Base-by-base conservation (phyloP, 495 filamentous ascomycete genomes). In the Lepidopterella palustris region DNA sequence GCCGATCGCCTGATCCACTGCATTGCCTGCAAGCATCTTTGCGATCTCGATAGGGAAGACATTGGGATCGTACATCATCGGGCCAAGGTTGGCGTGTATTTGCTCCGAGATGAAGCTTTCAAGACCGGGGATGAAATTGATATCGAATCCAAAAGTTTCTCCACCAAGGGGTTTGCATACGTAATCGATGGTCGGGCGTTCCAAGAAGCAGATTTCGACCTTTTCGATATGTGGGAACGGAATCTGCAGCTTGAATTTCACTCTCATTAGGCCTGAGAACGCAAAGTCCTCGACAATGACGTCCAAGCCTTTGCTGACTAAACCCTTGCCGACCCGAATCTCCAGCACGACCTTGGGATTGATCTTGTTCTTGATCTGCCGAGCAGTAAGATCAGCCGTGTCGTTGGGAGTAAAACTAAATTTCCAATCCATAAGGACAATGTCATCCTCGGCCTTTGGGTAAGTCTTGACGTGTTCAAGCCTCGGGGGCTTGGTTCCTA, bases 331-430 rank as follows among this genome's bases (percentile, higher is more conserved):
- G 42, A 99, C 74, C 62, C 93, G 81, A 50, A 97, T 87, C 71
- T 97, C 93, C 9, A 99, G 80, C 5, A 96, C 87, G 58, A 99
- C 80, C 75, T 97, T 99, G 8, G 93, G 93, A 71, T 99, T 97
- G 71, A 97, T 80, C 76, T 95, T 97, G 73, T 92, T 88, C 76
- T 90, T 93, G 63, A 95, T 71, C 68, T 99, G 93, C 45, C 87
- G 84, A 21, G 84, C 77, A 4, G 93, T 99, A 79, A 99, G 79
- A 74, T 99, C 93, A 59, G 87, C 83, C 9, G 80, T 87, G 72
- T 99, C 93, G 65, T 92, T 97, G 8, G 93, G 93, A 0, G 88
- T 97, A 73, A 99, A 99, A 76, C 92, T 97, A 74, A 99, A 97
- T 65, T 95, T 92, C 93, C 93, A 99, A 70, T 99, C 93, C 95